Evolutionary conservation across 2,329 filamentous ascomycete species (phyloP).

Genomic region (Fusarium pseudoanthophilum): DNA sequence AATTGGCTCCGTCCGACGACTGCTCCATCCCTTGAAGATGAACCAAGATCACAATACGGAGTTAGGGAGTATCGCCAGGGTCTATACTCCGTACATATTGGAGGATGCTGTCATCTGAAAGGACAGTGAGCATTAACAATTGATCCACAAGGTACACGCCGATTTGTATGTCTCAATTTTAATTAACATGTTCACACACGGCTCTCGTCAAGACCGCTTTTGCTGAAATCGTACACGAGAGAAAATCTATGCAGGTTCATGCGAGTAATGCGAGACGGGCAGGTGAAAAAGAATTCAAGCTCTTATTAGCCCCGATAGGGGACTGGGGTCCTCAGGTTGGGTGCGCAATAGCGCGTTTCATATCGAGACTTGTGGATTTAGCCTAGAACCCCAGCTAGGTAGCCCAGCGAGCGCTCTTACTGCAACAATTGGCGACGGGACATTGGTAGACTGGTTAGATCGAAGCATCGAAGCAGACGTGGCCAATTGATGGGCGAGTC

Average conservation of each 20-base stretch:
- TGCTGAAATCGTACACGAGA: not conserved
- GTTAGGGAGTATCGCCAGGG: not conserved
- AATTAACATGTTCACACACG: not conserved
- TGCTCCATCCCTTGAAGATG: slow-evolving; percentile 5
- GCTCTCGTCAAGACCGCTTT: not conserved
- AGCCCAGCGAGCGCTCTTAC: slow-evolving; percentile 8
- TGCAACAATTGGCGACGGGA: slow-evolving; percentile 21
- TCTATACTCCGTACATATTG: not conserved
- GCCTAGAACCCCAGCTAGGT: not conserved
- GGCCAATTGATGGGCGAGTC: slow-evolving; percentile 19
- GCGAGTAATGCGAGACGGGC: slow-evolving; percentile 26
- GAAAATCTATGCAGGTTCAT: not conserved
- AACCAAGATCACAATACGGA: not conserved
- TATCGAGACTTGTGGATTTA: slow-evolving; percentile 18
- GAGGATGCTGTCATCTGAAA: slow-evolving; percentile 9
- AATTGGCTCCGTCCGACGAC: not conserved
- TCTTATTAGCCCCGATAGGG: slow-evolving; percentile 2
- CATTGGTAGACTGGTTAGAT: not conserved
- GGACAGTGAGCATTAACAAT: slow-evolving; percentile 35
- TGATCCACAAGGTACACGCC: not conserved
- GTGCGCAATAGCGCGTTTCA: slow-evolving; percentile 40
- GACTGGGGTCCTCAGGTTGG: slow-evolving; percentile 29
- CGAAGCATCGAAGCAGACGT: slow-evolving; percentile 12
- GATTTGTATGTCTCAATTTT: slow-evolving; percentile 3
- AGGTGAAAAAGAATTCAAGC: slow-evolving; percentile 14